Percentiles rank a stretch among this genome's conserved stretches.
Conservation (phyloP, 768 basidiomycete species). For the Amanita subjunquillea region DNA sequence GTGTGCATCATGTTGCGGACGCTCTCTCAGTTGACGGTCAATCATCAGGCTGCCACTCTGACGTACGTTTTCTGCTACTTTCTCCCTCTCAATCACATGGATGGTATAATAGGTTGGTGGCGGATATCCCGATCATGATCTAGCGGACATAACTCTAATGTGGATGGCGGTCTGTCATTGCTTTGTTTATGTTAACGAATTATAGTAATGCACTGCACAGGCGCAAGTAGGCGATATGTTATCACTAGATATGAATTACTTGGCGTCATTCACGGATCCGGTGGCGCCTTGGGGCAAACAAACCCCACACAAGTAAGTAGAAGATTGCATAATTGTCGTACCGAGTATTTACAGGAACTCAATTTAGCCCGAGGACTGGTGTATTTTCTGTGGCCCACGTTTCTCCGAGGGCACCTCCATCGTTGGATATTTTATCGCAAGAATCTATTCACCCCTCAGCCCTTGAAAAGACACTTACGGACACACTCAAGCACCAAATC, state of each 20-base stretch:
- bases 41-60: constrained; percentile 26
- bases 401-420: constrained; percentile 40
- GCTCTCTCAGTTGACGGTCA: neutral
- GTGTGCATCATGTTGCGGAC: constrained; percentile 9
- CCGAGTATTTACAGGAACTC: constrained; percentile 1
- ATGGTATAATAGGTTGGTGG: constrained; percentile 45
- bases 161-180: constrained; percentile 53
- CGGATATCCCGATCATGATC: constrained; percentile 57
- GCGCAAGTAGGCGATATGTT: constrained; percentile 47
- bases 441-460: constrained; percentile 59
- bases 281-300: constrained; percentile 52
- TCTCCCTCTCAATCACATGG: neutral
- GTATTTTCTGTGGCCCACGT: constrained; percentile 38
- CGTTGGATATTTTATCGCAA: constrained; percentile 33
- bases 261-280: constrained; percentile 39
- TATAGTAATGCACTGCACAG: constrained; percentile 18
- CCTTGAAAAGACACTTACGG: constrained; percentile 21
- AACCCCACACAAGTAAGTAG: constrained; percentile 49
- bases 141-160: constrained; percentile 50
- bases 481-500: constrained; percentile 24
- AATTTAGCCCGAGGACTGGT: constrained; percentile 37
- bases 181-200: neutral
- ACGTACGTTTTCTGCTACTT: constrained; percentile 20
- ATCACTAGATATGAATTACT: constrained; percentile 44
- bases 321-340: neutral